Conservation (phyloP, 2,329 filamentous ascomycete genomes). For the Verticillium dahliae region DNA sequence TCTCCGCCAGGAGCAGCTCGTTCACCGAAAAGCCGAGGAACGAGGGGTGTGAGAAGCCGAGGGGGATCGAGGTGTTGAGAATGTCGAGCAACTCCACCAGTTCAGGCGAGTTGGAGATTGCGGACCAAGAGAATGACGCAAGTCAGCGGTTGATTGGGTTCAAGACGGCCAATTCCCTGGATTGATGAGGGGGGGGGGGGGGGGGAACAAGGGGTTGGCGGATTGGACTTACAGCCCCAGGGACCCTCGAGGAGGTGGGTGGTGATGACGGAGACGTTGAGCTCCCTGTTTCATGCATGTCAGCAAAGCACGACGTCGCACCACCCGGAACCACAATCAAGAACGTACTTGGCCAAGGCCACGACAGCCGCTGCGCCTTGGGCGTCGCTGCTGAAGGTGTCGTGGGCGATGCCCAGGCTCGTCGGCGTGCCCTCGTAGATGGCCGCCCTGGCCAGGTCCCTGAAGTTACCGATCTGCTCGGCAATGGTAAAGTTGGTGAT, state of each 20-base stretch:
- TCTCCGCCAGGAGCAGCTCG: conserved; percentile 33
- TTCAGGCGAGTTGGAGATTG: conserved; percentile 27
- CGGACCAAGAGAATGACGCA: too few species aligned
- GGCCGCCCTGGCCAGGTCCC: conserved; percentile 23
- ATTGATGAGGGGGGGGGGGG: neutral
- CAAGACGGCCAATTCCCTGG: too few species aligned
- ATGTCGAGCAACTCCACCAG: conserved; percentile 26
- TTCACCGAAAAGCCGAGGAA: conserved; percentile 33
- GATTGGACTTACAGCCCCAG: conserved; percentile 18
- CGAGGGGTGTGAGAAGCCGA: conserved; percentile 46
- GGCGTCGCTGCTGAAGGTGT: conserved; percentile 17
- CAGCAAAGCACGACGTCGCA: neutral
- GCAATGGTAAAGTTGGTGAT: conserved; percentile 22
- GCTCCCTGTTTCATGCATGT: conserved; percentile 15
- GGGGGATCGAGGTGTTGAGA: conserved; percentile 36
- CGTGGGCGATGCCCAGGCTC: conserved; percentile 34
- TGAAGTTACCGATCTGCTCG: conserved; percentile 30
- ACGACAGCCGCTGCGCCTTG: conserved; percentile 23
- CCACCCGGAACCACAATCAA: neutral
- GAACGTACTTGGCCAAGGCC: conserved; percentile 20
- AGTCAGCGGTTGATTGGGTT: too few species aligned
- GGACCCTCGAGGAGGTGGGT: conserved; percentile 33
- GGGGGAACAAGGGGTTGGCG: neutral
- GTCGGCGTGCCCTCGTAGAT: conserved; percentile 20
- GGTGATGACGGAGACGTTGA: conserved; percentile 37